A percentile compares a stretch with the other conserved stretches of the same genome.
These are phyloP conservation scores for Oropetium thomaeum DNA, from an alignment of 176 grass and related monocot genomes.

Conservation along the genomic window DNA sequence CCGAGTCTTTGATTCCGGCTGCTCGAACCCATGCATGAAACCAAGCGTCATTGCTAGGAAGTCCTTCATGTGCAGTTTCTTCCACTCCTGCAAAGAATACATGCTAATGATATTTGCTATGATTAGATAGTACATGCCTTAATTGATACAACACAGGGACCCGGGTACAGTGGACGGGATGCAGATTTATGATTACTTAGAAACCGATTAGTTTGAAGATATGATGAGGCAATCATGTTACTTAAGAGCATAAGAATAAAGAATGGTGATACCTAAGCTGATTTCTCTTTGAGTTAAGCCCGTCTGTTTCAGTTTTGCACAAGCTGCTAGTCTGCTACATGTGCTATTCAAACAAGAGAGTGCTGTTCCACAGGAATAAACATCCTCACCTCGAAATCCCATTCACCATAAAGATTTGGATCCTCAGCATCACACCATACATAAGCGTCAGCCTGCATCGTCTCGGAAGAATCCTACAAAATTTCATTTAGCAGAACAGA, in stretches of 20 bases:
- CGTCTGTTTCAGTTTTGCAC: not conserved
- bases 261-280: not conserved
- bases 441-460: slow-evolving; percentile 68
- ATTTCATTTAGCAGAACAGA: slow-evolving; percentile 22
- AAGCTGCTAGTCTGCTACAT: not conserved
- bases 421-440: slow-evolving; percentile 73
- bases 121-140: not conserved
- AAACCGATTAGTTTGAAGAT: not conserved
- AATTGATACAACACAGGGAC: not conserved
- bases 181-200: not conserved
- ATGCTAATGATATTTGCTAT: not conserved
- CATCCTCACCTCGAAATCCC: slow-evolving; percentile 90
- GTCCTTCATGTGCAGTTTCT: slow-evolving; percentile 61
- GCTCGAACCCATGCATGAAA: slow-evolving; percentile 55
- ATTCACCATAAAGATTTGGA: slow-evolving; percentile 76
- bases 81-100: slow-evolving; percentile 60
- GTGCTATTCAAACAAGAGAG: not conserved
- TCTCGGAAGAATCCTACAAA: slow-evolving; percentile 58
- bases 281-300: not conserved
- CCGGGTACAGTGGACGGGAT: not conserved
- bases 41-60: slow-evolving; percentile 73
- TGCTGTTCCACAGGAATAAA: not conserved
- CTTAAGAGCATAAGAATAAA: not conserved
- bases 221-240: not conserved
- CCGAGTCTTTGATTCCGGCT: slow-evolving; percentile 54